Conservation (phyloP, 164 flowering plant genomes). For the Aristolochia californica region DNA sequence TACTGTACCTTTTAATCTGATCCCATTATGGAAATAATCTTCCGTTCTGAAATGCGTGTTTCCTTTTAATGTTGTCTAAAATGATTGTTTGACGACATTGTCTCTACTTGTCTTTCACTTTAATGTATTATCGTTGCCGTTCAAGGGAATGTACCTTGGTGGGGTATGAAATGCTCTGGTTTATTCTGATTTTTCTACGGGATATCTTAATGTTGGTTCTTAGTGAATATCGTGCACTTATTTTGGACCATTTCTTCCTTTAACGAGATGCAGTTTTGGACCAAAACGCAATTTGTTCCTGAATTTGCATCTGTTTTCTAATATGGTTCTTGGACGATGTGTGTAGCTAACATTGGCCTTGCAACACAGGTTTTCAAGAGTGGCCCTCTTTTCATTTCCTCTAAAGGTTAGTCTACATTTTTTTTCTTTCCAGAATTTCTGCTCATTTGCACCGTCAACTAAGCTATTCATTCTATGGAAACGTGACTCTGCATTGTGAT, state of each 20-base stretch:
- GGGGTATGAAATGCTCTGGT: no score
- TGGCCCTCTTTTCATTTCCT: constrained; percentile 92
- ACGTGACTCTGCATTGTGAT: no score
- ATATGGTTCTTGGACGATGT: background rate
- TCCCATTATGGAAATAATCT: background rate
- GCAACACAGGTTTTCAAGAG: constrained; percentile 83
- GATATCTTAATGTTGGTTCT: background rate
- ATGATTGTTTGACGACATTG: background rate
- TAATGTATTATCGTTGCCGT: background rate
- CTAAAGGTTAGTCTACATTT: constrained; percentile 53
- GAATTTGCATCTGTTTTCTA: background rate
- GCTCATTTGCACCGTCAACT: no score
- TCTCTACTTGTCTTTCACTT: background rate
- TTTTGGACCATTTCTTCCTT: background rate
- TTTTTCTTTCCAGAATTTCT: background rate
- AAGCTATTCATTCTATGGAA: no score
- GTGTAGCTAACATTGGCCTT: constrained; percentile 1
- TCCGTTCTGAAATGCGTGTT: background rate
- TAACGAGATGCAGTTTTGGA: background rate
- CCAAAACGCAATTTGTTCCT: background rate
- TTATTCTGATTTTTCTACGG: no score
- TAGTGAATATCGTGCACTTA: background rate
- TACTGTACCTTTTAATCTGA: background rate
- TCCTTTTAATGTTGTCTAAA: background rate
- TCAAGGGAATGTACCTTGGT: no score